Evolutionary conservation across 306 rosid genomes (phyloP).

Genomic region (Dalbergia cultrata): DNA sequence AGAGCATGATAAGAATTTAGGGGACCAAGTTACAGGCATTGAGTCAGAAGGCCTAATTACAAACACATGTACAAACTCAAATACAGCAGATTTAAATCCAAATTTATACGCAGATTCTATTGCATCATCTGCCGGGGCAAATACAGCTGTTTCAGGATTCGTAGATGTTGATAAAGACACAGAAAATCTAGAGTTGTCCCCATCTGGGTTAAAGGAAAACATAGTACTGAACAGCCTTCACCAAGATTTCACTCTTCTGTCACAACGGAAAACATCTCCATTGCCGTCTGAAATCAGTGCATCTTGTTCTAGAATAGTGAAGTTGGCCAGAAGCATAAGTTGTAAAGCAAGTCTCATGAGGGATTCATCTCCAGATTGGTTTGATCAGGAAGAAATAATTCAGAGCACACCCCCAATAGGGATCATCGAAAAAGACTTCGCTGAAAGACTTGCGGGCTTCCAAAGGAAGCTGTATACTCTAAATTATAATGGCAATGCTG

Average conservation of each 20-base stretch:
- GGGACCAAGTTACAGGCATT: conserved; percentile 63
- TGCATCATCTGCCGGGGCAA: conserved; percentile 60
- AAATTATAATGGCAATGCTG: conserved; percentile 50
- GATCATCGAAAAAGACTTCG: conserved; percentile 53
- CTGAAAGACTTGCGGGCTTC: conserved; percentile 58
- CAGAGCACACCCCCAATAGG: conserved; percentile 58
- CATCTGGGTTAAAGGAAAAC: conserved; percentile 55
- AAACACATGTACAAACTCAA: conserved; percentile 51
- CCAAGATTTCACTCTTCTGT: conserved; percentile 50
- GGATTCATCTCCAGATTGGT: conserved; percentile 57
- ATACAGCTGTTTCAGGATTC: conserved; percentile 58
- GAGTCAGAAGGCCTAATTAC: conserved; percentile 63
- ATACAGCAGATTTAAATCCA: conserved; percentile 52
- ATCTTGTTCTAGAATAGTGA: conserved; percentile 50
- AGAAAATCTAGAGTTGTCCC: conserved; percentile 50
- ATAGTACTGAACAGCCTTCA: conserved; percentile 45
- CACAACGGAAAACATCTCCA: conserved; percentile 55
- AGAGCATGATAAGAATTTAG: conserved; percentile 54
- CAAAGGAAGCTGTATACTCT: conserved; percentile 53
- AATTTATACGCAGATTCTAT: conserved; percentile 54
- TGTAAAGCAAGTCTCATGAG: conserved; percentile 74
- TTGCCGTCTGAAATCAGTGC: conserved; percentile 49
- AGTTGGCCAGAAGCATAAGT: conserved; percentile 76
- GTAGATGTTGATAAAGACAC: conserved; percentile 52
- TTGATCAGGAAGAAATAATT: conserved; percentile 62